Percentiles rank a stretch among this genome's conserved stretches.
Evolutionary conservation across 345 rosid genomes (phyloP).

Genomic region (Eucalyptus regnans): DNA sequence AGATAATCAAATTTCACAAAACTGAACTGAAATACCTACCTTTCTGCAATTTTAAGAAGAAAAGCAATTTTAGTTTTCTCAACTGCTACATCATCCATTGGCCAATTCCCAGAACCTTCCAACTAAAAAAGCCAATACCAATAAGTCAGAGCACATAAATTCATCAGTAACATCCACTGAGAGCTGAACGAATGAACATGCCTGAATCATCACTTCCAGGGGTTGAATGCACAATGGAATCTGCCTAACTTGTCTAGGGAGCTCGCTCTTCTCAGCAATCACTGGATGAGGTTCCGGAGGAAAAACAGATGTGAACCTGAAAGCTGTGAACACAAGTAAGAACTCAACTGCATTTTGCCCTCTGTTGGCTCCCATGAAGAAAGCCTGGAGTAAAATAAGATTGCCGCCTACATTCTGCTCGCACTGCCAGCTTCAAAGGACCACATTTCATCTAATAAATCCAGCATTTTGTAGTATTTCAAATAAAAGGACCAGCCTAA

Average conservation of each 20-base stretch:
- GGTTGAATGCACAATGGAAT: conserved; percentile 59
- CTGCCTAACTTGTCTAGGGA: conserved; percentile 30
- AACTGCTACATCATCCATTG: conserved; percentile 70
- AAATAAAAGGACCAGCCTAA: not conserved
- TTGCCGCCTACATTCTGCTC: not conserved
- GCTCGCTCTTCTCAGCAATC: conserved; percentile 31
- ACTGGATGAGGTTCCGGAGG: conserved; percentile 91
- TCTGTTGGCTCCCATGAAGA: not conserved
- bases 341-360: not conserved
- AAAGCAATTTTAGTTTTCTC: conserved; percentile 88
- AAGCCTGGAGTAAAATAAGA: not conserved
- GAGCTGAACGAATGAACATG: not conserved
- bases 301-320: conserved; percentile 78
- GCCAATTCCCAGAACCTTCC: conserved; percentile 99
- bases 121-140: conserved; percentile 30
- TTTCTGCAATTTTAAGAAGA: conserved; percentile 87
- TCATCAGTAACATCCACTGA: not conserved
- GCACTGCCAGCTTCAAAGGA: not conserved
- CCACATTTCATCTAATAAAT: not conserved
- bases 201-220: conserved; percentile 94
- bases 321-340: conserved; percentile 41
- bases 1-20: not conserved
- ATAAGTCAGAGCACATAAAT: not conserved
- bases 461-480: not conserved
- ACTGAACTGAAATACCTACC: conserved; percentile 22